Conservation (phyloP, 441 rosid species). For the Rhodomyrtus psidioides region DNA sequence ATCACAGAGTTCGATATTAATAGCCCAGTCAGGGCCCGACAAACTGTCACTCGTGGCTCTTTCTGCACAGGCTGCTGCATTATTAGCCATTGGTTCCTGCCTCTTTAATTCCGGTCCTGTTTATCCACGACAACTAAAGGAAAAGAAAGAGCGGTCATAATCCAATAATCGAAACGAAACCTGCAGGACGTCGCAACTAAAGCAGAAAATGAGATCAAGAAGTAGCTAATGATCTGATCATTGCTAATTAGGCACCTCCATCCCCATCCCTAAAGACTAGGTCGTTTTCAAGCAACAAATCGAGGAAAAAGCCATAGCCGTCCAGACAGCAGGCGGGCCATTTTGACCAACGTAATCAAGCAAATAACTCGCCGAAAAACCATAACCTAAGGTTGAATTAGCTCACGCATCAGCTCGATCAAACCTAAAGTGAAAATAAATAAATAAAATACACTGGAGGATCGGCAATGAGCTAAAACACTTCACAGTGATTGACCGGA, state of each 20-base stretch:
- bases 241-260: background rate
- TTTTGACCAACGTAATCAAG: background rate
- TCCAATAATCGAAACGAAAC: background rate
- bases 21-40: constrained; percentile 96
- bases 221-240: background rate
- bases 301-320: background rate
- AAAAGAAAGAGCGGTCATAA: background rate
- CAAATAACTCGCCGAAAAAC: background rate
- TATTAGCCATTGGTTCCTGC: constrained; percentile 45
- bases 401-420: background rate
- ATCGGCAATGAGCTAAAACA: background rate
- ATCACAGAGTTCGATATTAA: constrained; percentile 90
- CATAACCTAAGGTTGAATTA: background rate
- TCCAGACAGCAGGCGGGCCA: background rate
- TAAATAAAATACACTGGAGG: background rate
- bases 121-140: background rate
- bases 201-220: background rate
- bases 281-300: background rate
- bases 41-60: constrained; percentile 87
- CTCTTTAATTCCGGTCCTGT: background rate
- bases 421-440: background rate
- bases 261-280: background rate
- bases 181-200: background rate
- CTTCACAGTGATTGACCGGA: background rate
- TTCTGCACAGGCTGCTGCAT: constrained; percentile 84